Evolutionary conservation across 441 rosid genomes (phyloP).

Genomic region (Brassica hybrid): DNA sequence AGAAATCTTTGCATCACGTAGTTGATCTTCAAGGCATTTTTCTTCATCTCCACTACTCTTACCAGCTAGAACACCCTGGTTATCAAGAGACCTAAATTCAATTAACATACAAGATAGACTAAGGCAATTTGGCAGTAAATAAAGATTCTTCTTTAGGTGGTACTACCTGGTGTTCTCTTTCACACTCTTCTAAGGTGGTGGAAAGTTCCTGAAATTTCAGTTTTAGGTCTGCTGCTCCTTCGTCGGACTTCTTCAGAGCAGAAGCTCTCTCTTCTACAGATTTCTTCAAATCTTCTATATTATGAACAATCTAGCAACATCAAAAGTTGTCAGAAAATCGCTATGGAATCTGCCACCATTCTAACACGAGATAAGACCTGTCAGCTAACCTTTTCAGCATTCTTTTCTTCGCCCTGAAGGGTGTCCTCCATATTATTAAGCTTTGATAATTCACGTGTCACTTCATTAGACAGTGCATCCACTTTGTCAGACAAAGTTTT

Average conservation of each 20-base stretch:
- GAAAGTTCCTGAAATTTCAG: constrained; percentile 72
- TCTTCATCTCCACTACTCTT: constrained; percentile 96
- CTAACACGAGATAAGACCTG: background rate
- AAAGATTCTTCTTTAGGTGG: constrained; percentile 15
- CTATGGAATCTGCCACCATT: background rate
- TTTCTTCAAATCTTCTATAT: constrained; percentile 81
- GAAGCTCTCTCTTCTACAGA: constrained; percentile 74
- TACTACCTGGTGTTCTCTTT: constrained; percentile 90
- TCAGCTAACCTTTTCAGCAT: constrained; percentile 69
- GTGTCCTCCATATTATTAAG: constrained; percentile 80
- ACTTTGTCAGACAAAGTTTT: constrained; percentile 77
- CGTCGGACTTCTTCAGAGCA: constrained; percentile 80
- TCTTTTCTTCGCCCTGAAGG: constrained; percentile 74
- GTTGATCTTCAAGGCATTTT: constrained; percentile 97
- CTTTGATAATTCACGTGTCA: constrained; percentile 75
- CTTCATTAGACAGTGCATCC: constrained; percentile 73
- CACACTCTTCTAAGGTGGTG: constrained; percentile 73
- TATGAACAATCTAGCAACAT: constrained; percentile 59
- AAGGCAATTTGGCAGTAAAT: constrained; percentile 1
- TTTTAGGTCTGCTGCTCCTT: constrained; percentile 79
- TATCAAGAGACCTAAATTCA: constrained; percentile 34
- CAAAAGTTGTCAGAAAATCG: constrained; percentile 34
- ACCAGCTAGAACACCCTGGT: constrained; percentile 93
- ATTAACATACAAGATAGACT: constrained; percentile 30
- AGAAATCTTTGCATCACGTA: constrained; percentile 86